phyloP scores from a whole-genome alignment of 2,329 filamentous ascomycete genomes.

The Sphaerostilbella broomeana region DNA sequence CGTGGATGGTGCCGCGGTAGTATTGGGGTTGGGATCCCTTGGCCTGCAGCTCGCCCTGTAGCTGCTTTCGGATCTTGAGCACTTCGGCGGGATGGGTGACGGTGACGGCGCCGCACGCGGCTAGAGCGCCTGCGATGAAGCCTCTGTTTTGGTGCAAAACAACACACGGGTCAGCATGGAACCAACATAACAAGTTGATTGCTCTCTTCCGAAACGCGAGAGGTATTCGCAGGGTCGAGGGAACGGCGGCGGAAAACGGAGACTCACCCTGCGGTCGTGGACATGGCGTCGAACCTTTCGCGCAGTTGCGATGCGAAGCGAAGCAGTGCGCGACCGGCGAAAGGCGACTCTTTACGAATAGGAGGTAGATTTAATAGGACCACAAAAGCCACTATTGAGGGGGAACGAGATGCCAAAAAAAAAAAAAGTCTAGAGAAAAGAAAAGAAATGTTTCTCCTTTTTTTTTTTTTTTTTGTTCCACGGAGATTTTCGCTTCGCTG shows the following conservation, averaged over 20 bases:
- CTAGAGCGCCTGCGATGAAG: constrained; percentile 93
- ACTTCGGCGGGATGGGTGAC: constrained; percentile 98
- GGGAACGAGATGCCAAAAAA: too few species aligned
- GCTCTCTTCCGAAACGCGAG: too few species aligned
- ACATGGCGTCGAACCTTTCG: constrained; percentile 11
- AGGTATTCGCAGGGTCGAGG: too few species aligned
- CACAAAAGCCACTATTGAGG: too few species aligned
- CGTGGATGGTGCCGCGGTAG: constrained; percentile 88
- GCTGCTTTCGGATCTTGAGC: constrained; percentile 97
- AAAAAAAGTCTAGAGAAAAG: too few species aligned
- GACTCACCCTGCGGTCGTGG: constrained; percentile 13
- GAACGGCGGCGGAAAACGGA: not conserved
- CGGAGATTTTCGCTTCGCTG: too few species aligned
- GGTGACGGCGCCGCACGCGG: constrained; percentile 93
- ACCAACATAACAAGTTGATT: too few species aligned
- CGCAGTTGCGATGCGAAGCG: constrained; percentile 2
- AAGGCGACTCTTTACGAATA: not conserved
- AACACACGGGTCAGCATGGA: too few species aligned
- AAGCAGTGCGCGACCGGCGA: constrained; percentile 9
- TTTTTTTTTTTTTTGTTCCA: too few species aligned
- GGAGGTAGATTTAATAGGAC: not conserved
- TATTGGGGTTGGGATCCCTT: constrained; percentile 79
- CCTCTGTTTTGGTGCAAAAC: too few species aligned
- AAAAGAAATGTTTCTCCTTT: too few species aligned
- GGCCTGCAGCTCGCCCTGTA: constrained; percentile 89